Percentiles rank a stretch among this genome's conserved stretches.
phyloP scores from a whole-genome alignment of 2,329 filamentous ascomycete species.

The Xylariaceae sp. region DNA sequence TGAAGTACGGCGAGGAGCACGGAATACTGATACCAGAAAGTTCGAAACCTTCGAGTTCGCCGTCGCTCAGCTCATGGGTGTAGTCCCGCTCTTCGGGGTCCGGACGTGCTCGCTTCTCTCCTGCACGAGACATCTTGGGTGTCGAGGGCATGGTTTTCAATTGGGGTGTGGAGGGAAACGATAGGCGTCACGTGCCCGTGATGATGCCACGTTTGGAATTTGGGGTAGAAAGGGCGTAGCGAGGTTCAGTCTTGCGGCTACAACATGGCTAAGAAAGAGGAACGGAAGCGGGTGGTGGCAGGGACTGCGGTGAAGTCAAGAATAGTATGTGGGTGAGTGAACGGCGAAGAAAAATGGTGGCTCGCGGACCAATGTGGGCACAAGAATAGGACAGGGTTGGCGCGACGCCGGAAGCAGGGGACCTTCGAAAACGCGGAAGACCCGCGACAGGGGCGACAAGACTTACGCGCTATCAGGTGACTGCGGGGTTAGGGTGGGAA shows the following conservation, averaged over 20 bases:
- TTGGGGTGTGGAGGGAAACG: neutral
- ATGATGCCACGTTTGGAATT: no score
- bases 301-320: no score
- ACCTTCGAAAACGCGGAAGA: neutral
- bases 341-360: no score
- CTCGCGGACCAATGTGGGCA: no score
- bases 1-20: conserved; percentile 44
- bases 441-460: conserved; percentile 20
- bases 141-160: conserved; percentile 13
- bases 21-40: conserved; percentile 33
- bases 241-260: no score
- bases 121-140: conserved; percentile 13
- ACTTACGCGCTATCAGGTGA: conserved; percentile 31
- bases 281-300: no score
- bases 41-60: conserved; percentile 46
- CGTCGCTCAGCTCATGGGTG: conserved; percentile 33
- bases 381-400: no score
- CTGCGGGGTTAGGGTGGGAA: conserved; percentile 7
- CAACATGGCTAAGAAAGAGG: no score
- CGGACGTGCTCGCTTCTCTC: conserved; percentile 4
- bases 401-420: no score
- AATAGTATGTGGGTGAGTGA: no score
- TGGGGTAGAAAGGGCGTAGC: no score
- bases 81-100: conserved; percentile 14
- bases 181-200: conserved; percentile 5